Conservation (phyloP, 441 rosid species). For the Biscutella laevigata region DNA sequence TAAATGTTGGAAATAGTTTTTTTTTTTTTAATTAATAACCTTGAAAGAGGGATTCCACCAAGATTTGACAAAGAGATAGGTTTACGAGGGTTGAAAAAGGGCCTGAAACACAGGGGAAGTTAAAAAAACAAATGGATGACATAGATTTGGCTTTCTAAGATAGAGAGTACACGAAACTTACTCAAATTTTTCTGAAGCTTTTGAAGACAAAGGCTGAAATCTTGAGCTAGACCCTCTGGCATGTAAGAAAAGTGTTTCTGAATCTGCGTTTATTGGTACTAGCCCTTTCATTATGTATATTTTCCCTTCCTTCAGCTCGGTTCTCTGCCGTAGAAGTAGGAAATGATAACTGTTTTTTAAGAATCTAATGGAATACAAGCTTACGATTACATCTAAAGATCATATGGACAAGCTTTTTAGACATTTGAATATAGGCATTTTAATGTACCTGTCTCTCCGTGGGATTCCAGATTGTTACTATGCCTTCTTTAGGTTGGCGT, state of each 20-base stretch:
- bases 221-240: slow-evolving; percentile 61
- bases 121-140: slow-evolving; percentile 37
- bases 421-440: slow-evolving; percentile 7
- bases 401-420: not conserved
- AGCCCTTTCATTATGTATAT: slow-evolving; percentile 64
- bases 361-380: too few relatives aligned
- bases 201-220: slow-evolving; percentile 54
- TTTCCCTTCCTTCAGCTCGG: slow-evolving; percentile 75
- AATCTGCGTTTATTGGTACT: slow-evolving; percentile 49
- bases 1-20: too few relatives aligned
- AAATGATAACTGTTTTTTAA: slow-evolving; percentile 4
- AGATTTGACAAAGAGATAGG: slow-evolving; percentile 47
- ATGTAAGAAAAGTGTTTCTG: slow-evolving; percentile 69
- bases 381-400: too few relatives aligned
- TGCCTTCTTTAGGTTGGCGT: slow-evolving; percentile 46
- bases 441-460: slow-evolving; percentile 74
- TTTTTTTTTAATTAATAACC: too few relatives aligned
- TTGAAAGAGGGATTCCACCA: slow-evolving; percentile 72
- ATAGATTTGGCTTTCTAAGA: slow-evolving; percentile 13
- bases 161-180: slow-evolving; percentile 33
- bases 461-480: slow-evolving; percentile 91
- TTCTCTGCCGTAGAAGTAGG: slow-evolving; percentile 37
- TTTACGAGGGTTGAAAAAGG: slow-evolving; percentile 70
- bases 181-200: slow-evolving; percentile 41
- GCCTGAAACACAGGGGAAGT: slow-evolving; percentile 52